phyloP scores from a whole-genome alignment of 1,139 yeast genomes.

The Debaryomyces fabryi region DNA sequence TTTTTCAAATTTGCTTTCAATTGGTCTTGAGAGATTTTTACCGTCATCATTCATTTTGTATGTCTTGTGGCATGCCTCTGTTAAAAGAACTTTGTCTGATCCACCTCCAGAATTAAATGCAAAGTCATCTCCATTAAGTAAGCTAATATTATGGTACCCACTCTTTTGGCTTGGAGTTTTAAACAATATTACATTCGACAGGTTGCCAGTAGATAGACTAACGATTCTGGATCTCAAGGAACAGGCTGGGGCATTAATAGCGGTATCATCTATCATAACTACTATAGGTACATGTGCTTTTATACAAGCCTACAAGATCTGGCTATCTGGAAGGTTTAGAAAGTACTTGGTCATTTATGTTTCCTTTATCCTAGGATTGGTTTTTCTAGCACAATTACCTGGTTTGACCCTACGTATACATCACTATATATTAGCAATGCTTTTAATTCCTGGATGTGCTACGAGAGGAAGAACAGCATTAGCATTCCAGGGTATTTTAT shows the following conservation, averaged over 20 bases:
- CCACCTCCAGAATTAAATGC: slow-evolving; percentile 24
- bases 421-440: slow-evolving; percentile 82
- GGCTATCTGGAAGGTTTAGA: slow-evolving; percentile 77
- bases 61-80: slow-evolving; percentile 68
- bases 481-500: slow-evolving; percentile 76
- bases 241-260: slow-evolving; percentile 76
- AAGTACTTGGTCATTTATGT: slow-evolving; percentile 58
- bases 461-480: slow-evolving; percentile 74
- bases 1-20: slow-evolving; percentile 63
- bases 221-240: slow-evolving; percentile 68
- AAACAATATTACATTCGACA: slow-evolving; percentile 85
- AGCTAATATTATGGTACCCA: slow-evolving; percentile 72
- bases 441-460: slow-evolving; percentile 84
- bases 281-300: slow-evolving; percentile 56
- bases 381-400: slow-evolving; percentile 56
- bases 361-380: slow-evolving; percentile 47
- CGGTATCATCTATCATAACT: slow-evolving; percentile 55
- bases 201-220: slow-evolving; percentile 84
- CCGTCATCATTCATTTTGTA: slow-evolving; percentile 75
- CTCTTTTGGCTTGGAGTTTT: slow-evolving; percentile 83
- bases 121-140: slow-evolving; percentile 48
- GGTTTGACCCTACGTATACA: slow-evolving; percentile 80
- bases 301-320: slow-evolving; percentile 75
- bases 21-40: slow-evolving; percentile 72
- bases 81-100: slow-evolving; percentile 35